Evolutionary conservation across 805 yeast species (phyloP), one percentile per base, ranked within the genome.

Genomic region (Candida nemodendra): DNA sequence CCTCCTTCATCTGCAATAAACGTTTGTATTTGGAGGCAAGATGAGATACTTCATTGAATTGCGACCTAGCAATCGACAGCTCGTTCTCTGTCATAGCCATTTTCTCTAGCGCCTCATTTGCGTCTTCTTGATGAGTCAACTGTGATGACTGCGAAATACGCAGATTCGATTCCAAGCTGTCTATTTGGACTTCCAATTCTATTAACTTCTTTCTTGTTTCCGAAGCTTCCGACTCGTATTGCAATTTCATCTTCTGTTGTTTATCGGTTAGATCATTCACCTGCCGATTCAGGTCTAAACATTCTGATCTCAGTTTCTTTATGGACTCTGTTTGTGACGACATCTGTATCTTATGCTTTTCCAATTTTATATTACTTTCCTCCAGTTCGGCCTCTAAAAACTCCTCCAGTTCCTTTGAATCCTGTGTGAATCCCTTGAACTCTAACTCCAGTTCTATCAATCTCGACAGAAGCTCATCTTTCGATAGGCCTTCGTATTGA

Each of bases 1-100:
- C 24, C 21, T 39, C 35, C 25, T 36, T 43, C n/a, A 12, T 18
- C 12, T 24, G 30, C 18, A 44, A 18, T 9, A 13, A 29, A 4
- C 13, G 17, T 16, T 14, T 27, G 8, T 32, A 13, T 17, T 21
- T 26, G 15, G 9, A 14, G 13, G 13, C 18, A 29, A 31, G 12
- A 24, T 32, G 33, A 22, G 22, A n/a, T 2, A 30, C 29, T 15
- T 41, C 30, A 13, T 23, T 30, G 30, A 15, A 14, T 14, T 34
- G 44, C 4, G 36, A 19, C 22, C 26, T 30, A 19, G 28, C 21
- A 13, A 34, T n/a, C 5, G 25, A 27, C 27, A 34, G 37, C 19
- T 57, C 58, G 35, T 46, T 45, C 36, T 58, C 62, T 28, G 53
- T 32, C 14, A 44, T 23, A 3, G 62, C 59, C 24, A 54, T 28